Percentiles rank a stretch among this genome's conserved stretches.
phyloP scores from a whole-genome alignment of 1,284 basidiomycete species.

The Tylopilus sp. region DNA sequence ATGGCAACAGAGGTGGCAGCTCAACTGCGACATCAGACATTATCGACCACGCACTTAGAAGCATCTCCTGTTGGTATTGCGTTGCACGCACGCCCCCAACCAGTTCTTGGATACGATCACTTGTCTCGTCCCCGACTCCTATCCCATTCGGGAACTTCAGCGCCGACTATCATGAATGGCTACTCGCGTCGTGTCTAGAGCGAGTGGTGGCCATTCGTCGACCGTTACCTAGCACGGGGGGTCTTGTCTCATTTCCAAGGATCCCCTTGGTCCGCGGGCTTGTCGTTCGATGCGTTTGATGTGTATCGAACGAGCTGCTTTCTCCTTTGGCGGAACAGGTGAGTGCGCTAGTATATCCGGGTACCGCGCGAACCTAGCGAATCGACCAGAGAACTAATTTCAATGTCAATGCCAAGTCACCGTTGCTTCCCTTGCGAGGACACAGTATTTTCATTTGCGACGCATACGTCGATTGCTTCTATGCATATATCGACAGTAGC shows the following conservation, averaged over 20 bases:
- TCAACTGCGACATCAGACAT: background rate
- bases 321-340: conserved; percentile 47
- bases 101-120: background rate
- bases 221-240: background rate
- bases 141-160: conserved; percentile 53
- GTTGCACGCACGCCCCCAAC: background rate
- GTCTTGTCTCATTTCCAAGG: conserved; percentile 36
- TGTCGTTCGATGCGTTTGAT: conserved; percentile 12
- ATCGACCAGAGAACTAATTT: too few species aligned
- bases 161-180: conserved; percentile 56
- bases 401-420: too few species aligned
- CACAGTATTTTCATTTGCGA: too few species aligned
- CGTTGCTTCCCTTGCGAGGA: too few species aligned
- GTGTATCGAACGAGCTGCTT: background rate
- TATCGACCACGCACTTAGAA: background rate
- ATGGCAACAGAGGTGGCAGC: background rate
- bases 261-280: conserved; percentile 61
- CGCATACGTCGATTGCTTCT: too few species aligned
- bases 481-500: too few species aligned
- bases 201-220: conserved; percentile 31
- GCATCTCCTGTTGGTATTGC: background rate
- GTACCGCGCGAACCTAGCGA: conserved; percentile 70
- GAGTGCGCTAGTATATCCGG: conserved; percentile 62
- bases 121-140: background rate
- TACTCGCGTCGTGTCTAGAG: conserved; percentile 43